Percentiles rank a stretch among this genome's conserved stretches.
Conservation (phyloP, 352 stramenopile genomes). For the Pythium aquatile region DNA sequence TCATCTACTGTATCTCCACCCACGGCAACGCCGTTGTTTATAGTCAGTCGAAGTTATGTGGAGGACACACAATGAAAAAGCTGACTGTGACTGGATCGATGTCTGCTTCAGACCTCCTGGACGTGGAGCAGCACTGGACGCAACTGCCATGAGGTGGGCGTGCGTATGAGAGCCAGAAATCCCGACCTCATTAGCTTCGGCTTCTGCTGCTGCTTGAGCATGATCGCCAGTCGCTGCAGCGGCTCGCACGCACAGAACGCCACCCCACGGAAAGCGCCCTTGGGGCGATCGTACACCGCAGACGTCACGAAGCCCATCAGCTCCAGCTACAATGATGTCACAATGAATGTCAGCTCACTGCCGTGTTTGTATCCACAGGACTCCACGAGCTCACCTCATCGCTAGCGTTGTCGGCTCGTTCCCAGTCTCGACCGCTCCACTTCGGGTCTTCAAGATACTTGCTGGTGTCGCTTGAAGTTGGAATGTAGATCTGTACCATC, state of each 20-base stretch:
- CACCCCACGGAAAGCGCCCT: constrained; percentile 53
- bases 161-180: constrained; percentile 49
- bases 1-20: constrained; percentile 8
- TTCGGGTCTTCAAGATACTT: constrained; percentile 19
- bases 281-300: constrained; percentile 76
- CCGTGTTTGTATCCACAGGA: not conserved
- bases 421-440: constrained; percentile 22
- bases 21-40: constrained; percentile 19
- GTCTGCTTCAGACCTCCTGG: constrained; percentile 9
- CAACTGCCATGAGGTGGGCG: constrained; percentile 44
- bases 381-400: not conserved
- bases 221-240: constrained; percentile 61
- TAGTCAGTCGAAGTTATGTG: constrained; percentile 33
- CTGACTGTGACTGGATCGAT: constrained; percentile 2
- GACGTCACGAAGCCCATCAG: constrained; percentile 70
- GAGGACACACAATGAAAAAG: constrained; percentile 14
- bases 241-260: constrained; percentile 67
- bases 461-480: constrained; percentile 10
- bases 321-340: constrained; percentile 9
- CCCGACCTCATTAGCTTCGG: not conserved
- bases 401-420: not conserved
- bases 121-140: constrained; percentile 39
- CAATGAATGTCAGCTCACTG: not conserved
- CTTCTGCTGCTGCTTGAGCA: constrained; percentile 7
- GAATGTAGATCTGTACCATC: constrained; percentile 26